Percentiles rank a stretch among this genome's conserved stretches.
Evolutionary conservation across 1,284 basidiomycete genomes (phyloP).

Genomic region (Malassezia nana): DNA sequence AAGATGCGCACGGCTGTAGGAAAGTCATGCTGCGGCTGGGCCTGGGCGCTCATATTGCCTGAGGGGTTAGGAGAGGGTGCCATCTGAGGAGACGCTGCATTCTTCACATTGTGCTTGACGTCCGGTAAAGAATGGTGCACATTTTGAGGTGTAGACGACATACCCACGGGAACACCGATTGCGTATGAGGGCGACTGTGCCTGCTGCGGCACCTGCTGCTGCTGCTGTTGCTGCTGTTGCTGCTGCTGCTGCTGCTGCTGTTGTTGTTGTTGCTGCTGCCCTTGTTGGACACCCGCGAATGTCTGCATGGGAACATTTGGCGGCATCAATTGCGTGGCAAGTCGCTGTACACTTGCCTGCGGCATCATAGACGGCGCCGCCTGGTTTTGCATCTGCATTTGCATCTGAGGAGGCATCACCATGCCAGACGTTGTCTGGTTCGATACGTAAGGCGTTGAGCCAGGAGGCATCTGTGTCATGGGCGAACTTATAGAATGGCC

Average conservation of each 20-base stretch:
- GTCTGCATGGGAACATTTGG: conserved; percentile 17
- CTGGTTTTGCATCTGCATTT: conserved; percentile 2
- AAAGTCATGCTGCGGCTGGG: conserved; percentile 22
- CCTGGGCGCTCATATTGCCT: neutral
- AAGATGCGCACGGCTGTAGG: conserved; percentile 33
- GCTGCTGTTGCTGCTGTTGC: neutral
- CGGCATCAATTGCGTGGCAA: conserved; percentile 14
- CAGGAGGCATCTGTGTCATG: neutral
- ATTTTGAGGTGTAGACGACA: neutral
- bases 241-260: neutral
- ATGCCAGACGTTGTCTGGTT: neutral
- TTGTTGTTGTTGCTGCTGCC: neutral
- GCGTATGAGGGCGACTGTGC: neutral
- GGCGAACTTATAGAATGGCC: conserved; percentile 13
- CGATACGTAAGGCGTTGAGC: neutral
- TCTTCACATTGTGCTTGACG: neutral
- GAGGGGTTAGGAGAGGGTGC: neutral
- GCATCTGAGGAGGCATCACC: neutral
- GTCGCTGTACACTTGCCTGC: conserved; percentile 4
- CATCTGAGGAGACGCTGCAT: neutral
- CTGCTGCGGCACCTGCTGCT: neutral
- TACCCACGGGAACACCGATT: neutral
- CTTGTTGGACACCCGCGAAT: neutral
- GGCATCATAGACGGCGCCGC: neutral
- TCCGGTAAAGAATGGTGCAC: neutral